Evolutionary conservation across 192 early-diverging fungal genomes (phyloP).

Genomic region (Rhizoclosmatium sp.): DNA sequence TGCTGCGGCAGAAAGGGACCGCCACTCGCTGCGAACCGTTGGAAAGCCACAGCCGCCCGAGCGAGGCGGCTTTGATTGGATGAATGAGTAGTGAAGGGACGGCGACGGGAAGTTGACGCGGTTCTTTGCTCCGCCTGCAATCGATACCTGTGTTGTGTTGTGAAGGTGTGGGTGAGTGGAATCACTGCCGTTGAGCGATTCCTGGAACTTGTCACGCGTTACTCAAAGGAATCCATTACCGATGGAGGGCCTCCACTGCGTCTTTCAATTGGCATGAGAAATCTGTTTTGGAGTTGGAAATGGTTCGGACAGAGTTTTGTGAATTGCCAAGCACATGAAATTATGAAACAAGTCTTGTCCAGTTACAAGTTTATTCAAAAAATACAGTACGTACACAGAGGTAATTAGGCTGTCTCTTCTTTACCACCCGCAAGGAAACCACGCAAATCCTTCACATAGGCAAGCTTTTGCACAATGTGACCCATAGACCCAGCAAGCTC

Average conservation of each 20-base stretch:
- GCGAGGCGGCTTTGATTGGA: not conserved
- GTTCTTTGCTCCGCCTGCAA: not conserved
- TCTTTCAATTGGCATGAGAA: not conserved
- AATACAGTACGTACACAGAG: no score
- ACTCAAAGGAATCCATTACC: not conserved
- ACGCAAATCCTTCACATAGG: constrained; percentile 36
- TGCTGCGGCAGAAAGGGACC: not conserved
- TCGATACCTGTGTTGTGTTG: not conserved
- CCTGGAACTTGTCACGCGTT: no score
- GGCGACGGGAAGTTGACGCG: constrained; percentile 9
- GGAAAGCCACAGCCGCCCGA: not conserved
- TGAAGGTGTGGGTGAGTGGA: no score
- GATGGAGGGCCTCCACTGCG: not conserved
- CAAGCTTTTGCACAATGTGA: constrained; percentile 34
- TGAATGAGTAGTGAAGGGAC: not conserved
- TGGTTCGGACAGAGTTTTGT: not conserved
- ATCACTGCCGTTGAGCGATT: no score
- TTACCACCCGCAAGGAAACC: constrained; percentile 19
- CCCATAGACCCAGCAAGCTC: constrained; percentile 29
- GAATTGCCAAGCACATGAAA: not conserved
- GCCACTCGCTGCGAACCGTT: constrained; percentile 27
- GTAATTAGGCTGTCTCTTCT: not conserved
- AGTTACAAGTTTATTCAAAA: no score
- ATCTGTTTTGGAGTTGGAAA: no score
- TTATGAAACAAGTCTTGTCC: not conserved